Conservation (phyloP, 352 stramenopile genomes). For the Globisporangium radiosum region DNA sequence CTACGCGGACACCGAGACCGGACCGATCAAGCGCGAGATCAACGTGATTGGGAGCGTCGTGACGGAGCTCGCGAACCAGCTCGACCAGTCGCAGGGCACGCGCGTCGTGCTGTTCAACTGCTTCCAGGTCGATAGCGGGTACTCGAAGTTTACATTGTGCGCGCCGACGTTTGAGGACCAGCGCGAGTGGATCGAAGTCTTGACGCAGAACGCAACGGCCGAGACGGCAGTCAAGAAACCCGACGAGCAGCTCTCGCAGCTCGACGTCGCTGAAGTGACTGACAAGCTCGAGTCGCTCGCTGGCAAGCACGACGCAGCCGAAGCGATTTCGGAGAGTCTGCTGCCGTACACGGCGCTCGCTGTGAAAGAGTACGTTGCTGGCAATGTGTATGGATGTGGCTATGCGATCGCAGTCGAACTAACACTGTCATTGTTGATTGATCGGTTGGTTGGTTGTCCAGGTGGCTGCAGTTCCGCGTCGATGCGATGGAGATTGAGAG, state of each 20-base stretch:
- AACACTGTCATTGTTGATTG: conserved; percentile 2
- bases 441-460: conserved; percentile 15
- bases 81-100: conserved; percentile 82
- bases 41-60: conserved; percentile 79
- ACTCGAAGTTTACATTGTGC: conserved; percentile 77
- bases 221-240: conserved; percentile 75
- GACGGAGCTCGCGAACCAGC: conserved; percentile 79
- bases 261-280: conserved; percentile 67
- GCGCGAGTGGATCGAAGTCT: conserved; percentile 84
- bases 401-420: conserved; percentile 4
- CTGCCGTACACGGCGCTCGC: conserved; percentile 77
- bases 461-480: conserved; percentile 82
- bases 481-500: conserved; percentile 81
- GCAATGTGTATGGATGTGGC: not conserved
- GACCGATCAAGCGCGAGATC: conserved; percentile 83
- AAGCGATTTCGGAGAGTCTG: conserved; percentile 58
- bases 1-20: conserved; percentile 74
- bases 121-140: conserved; percentile 79
- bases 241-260: conserved; percentile 62
- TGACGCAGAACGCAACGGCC: conserved; percentile 77
- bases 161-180: conserved; percentile 84
- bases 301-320: conserved; percentile 63
- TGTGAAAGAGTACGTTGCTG: conserved; percentile 76
- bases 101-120: conserved; percentile 85
- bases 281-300: conserved; percentile 75